Conservation (phyloP, 2,329 filamentous ascomycete species). For the Ophiostoma sp. region DNA sequence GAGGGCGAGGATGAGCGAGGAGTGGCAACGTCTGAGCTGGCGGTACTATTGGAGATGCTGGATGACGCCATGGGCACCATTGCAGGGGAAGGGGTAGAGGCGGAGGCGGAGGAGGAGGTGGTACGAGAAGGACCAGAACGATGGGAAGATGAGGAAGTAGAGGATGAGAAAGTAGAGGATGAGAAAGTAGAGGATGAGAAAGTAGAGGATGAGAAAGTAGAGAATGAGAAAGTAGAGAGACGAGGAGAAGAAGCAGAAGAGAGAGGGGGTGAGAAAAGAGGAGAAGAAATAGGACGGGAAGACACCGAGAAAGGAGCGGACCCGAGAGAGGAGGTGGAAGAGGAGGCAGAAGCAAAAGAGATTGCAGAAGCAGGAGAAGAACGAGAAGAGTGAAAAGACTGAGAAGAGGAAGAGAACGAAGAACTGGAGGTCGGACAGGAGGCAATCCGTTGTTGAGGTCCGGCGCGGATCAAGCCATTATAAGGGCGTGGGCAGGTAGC, state of each 20-base stretch:
- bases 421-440: slow-evolving; percentile 4
- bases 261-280: slow-evolving; percentile 1
- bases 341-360: background rate
- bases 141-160: background rate
- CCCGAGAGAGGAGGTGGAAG: background rate
- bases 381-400: too few relatives aligned
- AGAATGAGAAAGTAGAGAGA: slow-evolving; percentile 12
- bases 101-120: slow-evolving; percentile 15
- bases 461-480: slow-evolving; percentile 25
- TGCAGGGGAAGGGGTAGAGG: slow-evolving; percentile 27
- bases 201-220: background rate
- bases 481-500: slow-evolving; percentile 22
- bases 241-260: slow-evolving; percentile 5
- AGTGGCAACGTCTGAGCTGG: slow-evolving; percentile 47
- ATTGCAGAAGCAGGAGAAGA: background rate
- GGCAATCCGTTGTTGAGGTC: slow-evolving; percentile 7
- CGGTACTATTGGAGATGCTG: slow-evolving; percentile 37
- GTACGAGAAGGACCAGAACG: background rate
- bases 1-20: slow-evolving; percentile 51
- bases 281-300: slow-evolving; percentile 4
- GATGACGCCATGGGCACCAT: slow-evolving; percentile 40
- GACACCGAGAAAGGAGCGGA: background rate
- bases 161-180: slow-evolving; percentile 16
- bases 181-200: slow-evolving; percentile 11
- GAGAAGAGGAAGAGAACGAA: slow-evolving; percentile 9